Conservation (phyloP, 169 alveolate species). For the Ichthyophthirius multifiliis region DNA sequence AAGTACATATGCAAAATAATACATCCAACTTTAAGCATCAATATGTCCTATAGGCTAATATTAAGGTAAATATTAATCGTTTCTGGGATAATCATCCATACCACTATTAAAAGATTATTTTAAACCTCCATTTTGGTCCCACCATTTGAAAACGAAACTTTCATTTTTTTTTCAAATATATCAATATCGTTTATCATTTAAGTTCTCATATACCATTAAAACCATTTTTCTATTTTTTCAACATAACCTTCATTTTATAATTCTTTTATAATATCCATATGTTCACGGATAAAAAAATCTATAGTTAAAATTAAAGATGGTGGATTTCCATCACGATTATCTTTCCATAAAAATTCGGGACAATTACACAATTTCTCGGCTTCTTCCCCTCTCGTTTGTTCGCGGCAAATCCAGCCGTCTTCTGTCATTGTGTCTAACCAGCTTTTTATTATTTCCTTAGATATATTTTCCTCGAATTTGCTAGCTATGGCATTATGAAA, state of each 20-base stretch:
- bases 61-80: neutral
- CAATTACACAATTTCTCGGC: conserved; percentile 21
- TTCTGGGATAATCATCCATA: conserved; percentile 45
- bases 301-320: conserved; percentile 72
- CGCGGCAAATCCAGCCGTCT: conserved; percentile 87
- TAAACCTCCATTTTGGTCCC: conserved; percentile 28
- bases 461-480: conserved; percentile 60
- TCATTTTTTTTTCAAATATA: neutral
- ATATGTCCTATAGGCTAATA: conserved; percentile 8
- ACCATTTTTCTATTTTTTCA: conserved; percentile 61
- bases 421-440: conserved; percentile 79
- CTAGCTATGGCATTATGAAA: conserved; percentile 75
- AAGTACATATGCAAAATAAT: conserved; percentile 21
- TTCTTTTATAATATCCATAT: neutral
- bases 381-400: conserved; percentile 76
- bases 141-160: conserved; percentile 26
- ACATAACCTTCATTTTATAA: conserved; percentile 18
- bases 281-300: conserved; percentile 37
- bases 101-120: conserved; percentile 28
- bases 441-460: conserved; percentile 58
- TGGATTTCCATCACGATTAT: conserved; percentile 67
- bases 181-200: conserved; percentile 18
- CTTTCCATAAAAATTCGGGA: neutral
- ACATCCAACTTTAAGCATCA: conserved; percentile 38
- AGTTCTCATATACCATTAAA: conserved; percentile 56